phyloP scores from a whole-genome alignment of 78 protist species.

The Cavenderia fasciculata region DNA sequence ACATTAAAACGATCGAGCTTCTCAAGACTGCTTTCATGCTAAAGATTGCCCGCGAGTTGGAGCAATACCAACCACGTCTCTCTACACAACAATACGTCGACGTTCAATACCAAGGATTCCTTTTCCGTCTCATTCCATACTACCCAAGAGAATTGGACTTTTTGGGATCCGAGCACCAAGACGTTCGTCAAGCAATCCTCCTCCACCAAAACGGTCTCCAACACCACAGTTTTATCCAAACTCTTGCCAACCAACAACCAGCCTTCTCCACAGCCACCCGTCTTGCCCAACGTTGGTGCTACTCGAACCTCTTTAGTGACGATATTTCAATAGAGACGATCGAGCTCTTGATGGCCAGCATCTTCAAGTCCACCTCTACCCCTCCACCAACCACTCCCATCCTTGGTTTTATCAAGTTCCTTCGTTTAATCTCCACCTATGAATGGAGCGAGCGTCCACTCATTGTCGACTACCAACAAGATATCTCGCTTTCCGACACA shows the following conservation, averaged over 20 bases:
- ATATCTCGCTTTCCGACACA: background rate
- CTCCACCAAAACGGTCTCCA: background rate
- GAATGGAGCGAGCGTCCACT: slow-evolving; percentile 35
- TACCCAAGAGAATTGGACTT: slow-evolving; percentile 50
- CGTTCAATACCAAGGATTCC: slow-evolving; percentile 27
- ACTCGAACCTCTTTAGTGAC: slow-evolving; percentile 24
- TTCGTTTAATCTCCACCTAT: slow-evolving; percentile 3
- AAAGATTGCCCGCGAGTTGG: slow-evolving; percentile 53
- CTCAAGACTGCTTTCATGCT: slow-evolving; percentile 55
- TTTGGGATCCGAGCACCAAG: slow-evolving; percentile 18
- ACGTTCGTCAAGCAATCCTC: background rate
- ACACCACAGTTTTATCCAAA: slow-evolving; percentile 41
- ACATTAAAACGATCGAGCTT: slow-evolving; percentile 19
- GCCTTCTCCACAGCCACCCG: slow-evolving; percentile 20
- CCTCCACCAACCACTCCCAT: background rate
- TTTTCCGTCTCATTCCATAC: slow-evolving; percentile 53
- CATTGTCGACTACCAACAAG: slow-evolving; percentile 4
- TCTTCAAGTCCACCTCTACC: background rate
- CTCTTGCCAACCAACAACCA: slow-evolving; percentile 38
- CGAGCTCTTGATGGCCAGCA: slow-evolving; percentile 38
- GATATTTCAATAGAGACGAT: slow-evolving; percentile 8
- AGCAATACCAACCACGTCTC: background rate
- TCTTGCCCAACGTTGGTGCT: slow-evolving; percentile 51
- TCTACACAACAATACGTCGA: slow-evolving; percentile 20
- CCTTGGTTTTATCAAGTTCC: slow-evolving; percentile 52